Base-by-base conservation (phyloP, 768 basidiomycete genomes). In the Phallus indusiatus region DNA sequence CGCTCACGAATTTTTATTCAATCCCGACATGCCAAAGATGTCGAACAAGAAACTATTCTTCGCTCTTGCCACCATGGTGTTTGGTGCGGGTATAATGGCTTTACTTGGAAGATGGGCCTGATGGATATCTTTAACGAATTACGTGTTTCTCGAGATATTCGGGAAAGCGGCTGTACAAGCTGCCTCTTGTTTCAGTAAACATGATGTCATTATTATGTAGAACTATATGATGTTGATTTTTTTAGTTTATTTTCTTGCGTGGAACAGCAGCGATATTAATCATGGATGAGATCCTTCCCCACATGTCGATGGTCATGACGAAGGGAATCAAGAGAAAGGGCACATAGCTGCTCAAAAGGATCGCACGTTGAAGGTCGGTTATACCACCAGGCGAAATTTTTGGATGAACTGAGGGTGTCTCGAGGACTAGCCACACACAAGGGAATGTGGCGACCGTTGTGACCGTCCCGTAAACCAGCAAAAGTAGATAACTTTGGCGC, bases 1-100 rank as follows among this genome's bases (percentile, higher is more conserved):
- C 49, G 95, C 92, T 1, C 94, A 96, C 68, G 95, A 97, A 67
- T 96, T 98, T 72, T 67, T 98, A 46, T 93, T 95, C 74, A 93
- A 83, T 75, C 82, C 84, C 60, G 81, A 90, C 59, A 90, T 94
- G 86, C 82, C 86, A 69, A 76, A 81, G n/a, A 80, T 80, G 4
- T 82, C 83, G 5, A 82, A 81, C 55, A 66, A 70, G 24, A 82
- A 83, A 65, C 71, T 95, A n/a, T 71, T 76, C 0, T 95, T 89
- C 63, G 84, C 90, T 7, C 62, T 92, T 61, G 70, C 72, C n/a
- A 85, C 82, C 64, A 91, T 96, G 85, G 63, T 86, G n/a, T 60
- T 85, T 9, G 94, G 94, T 10, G 85, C 84, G 22, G 92, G 78
- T 1, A 54, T 96, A n/a, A 97, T 97, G 94, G 84, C 92, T 1